phyloP scores from a whole-genome alignment of 345 rosid species.

The Populus davidiana region DNA sequence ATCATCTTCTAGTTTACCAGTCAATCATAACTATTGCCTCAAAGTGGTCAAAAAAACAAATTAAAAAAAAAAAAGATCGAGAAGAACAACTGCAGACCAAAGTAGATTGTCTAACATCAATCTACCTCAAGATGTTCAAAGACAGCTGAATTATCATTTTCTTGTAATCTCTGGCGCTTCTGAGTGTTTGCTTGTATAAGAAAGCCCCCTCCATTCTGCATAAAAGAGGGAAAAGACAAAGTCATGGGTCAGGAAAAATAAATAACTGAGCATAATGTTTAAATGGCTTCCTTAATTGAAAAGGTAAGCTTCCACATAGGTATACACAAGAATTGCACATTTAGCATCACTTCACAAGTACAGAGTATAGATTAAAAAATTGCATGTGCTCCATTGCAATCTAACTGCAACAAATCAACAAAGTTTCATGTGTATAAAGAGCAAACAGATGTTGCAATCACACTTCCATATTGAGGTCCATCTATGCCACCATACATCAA shows the following conservation, averaged over 20 bases:
- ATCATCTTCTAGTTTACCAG: neutral
- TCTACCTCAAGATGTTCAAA: conserved; percentile 65
- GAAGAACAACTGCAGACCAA: neutral
- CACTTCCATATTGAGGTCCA: neutral
- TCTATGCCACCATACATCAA: neutral
- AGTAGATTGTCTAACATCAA: conserved; percentile 5
- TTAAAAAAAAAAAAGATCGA: neutral
- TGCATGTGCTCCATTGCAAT: neutral
- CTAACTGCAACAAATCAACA: neutral
- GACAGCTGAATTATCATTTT: conserved; percentile 42
- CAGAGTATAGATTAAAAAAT: neutral
- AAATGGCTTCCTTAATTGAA: neutral
- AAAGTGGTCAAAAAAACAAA: neutral
- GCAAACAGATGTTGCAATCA: neutral
- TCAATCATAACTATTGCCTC: no score
- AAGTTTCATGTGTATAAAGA: neutral
- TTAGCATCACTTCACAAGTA: neutral
- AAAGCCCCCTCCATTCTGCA: conserved; percentile 77
- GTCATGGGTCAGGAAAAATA: neutral
- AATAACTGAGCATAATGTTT: neutral
- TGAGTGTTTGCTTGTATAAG: conserved; percentile 86
- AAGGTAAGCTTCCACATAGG: neutral
- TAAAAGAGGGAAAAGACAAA: conserved; percentile 10
- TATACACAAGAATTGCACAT: neutral
- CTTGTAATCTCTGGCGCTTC: conserved; percentile 74